These are phyloP conservation scores for Serendipita sp. DNA, from an alignment of 1,284 basidiomycete genomes.

Conservation along the genomic window DNA sequence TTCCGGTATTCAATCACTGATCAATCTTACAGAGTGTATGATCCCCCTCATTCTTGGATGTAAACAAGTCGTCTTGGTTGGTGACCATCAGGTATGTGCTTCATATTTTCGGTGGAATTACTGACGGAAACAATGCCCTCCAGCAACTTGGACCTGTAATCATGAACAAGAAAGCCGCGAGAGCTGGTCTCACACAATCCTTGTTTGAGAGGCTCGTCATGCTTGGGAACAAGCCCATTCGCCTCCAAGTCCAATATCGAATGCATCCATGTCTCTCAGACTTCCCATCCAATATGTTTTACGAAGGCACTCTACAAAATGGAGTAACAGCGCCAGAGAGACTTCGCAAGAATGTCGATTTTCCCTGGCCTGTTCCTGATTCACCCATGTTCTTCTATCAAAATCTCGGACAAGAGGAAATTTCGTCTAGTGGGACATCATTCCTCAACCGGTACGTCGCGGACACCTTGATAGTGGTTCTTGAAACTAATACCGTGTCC, in stretches of 20 bases:
- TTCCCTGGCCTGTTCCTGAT: conserved; percentile 96
- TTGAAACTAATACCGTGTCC: conserved; percentile 10
- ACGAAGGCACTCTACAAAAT: conserved; percentile 97
- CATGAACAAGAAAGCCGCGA: conserved; percentile 99
- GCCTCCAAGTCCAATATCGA: conserved; percentile 97
- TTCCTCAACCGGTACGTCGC: conserved; percentile 74
- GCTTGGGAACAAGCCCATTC: conserved; percentile 90
- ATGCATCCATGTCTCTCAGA: conserved; percentile 99
- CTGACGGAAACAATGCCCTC: conserved; percentile 8
- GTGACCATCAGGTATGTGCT: conserved; percentile 67
- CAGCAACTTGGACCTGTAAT: conserved; percentile 97
- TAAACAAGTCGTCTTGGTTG: conserved; percentile 96
- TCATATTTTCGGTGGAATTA: conserved; percentile 10
- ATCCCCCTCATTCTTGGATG: conserved; percentile 96
- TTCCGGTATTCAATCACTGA: background rate
- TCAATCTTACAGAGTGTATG: conserved; percentile 70
- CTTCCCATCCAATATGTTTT: conserved; percentile 99
- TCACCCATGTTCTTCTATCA: conserved; percentile 99
- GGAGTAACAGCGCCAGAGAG: conserved; percentile 98
- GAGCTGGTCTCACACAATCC: conserved; percentile 92
- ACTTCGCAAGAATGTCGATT: conserved; percentile 92
- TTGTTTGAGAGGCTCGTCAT: conserved; percentile 95
- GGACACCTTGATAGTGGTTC: background rate
- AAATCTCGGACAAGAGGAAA: conserved; percentile 97
- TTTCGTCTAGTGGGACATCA: conserved; percentile 94